These are phyloP conservation scores for Psilocybe azurescens DNA, from an alignment of 768 basidiomycete species.

Conservation along the genomic window DNA sequence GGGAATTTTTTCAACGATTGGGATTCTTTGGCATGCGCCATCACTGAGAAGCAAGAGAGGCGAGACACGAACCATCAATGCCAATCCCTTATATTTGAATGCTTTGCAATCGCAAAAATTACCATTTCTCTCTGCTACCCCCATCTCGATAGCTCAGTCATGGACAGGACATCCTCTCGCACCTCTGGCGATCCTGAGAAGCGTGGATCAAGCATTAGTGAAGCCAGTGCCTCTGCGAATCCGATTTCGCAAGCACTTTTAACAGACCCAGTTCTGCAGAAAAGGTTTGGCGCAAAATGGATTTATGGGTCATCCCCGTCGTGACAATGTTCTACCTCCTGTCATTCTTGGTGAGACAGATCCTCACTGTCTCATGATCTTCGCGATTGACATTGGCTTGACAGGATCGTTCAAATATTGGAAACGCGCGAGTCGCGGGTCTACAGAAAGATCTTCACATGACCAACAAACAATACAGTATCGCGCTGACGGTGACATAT, in stretches of 20 bases:
- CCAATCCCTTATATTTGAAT: slow-evolving; percentile 17
- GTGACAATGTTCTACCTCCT: slow-evolving; percentile 56
- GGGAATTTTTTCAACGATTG: neutral
- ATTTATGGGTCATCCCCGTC: slow-evolving; percentile 51
- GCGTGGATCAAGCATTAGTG: slow-evolving; percentile 29
- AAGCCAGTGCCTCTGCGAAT: slow-evolving; percentile 20
- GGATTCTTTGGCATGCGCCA: slow-evolving; percentile 7
- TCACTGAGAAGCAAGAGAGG: slow-evolving; percentile 12
- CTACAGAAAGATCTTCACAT: slow-evolving; percentile 59
- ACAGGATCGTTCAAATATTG: slow-evolving; percentile 60
- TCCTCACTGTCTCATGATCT: neutral
- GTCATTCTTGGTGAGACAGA: slow-evolving; percentile 50
- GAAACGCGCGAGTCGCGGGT: slow-evolving; percentile 67
- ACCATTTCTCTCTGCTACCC: slow-evolving; percentile 8
- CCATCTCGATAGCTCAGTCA: slow-evolving; percentile 5
- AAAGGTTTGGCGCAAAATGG: slow-evolving; percentile 54
- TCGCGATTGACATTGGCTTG: neutral
- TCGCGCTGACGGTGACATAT: slow-evolving; percentile 53
- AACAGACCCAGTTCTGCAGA: slow-evolving; percentile 40
- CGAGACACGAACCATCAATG: neutral
- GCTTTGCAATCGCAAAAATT: neutral
- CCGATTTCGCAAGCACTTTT: slow-evolving; percentile 10
- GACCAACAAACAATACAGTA: slow-evolving; percentile 52
- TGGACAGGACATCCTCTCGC: slow-evolving; percentile 20
- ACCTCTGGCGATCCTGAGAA: slow-evolving; percentile 36